Percentiles rank a stretch among this genome's conserved stretches.
Evolutionary conservation across 129 eudicot genomes (phyloP).

Genomic region (Scalesia atractyloides): DNA sequence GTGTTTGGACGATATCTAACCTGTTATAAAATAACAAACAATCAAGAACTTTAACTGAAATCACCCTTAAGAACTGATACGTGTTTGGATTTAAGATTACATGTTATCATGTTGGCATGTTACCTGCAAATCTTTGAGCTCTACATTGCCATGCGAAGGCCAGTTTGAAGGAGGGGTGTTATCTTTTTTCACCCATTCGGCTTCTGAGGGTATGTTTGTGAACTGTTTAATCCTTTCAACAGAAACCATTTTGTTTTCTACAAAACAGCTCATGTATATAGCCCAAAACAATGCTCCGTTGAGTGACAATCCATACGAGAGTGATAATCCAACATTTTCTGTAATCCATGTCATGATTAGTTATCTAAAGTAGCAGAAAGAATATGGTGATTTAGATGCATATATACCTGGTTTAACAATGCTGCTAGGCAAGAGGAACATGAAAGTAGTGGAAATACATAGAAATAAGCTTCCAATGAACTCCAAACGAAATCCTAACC

Average conservation of each 20-base stretch:
- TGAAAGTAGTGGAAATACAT: constrained; percentile 65
- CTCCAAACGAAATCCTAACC: constrained; percentile 87
- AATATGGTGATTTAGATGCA: background rate
- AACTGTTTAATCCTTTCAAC: constrained; percentile 88
- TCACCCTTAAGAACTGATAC: background rate
- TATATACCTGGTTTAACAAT: constrained; percentile 76
- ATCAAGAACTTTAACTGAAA: background rate
- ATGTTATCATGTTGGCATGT: background rate
- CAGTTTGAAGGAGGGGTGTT: constrained; percentile 61
- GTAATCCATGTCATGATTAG: constrained; percentile 25
- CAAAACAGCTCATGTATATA: constrained; percentile 59
- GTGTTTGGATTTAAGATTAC: background rate
- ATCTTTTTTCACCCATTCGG: constrained; percentile 64
- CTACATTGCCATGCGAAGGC: constrained; percentile 74
- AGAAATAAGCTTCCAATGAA: constrained; percentile 75
- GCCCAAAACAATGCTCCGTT: constrained; percentile 52
- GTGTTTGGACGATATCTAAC: constrained; percentile 76
- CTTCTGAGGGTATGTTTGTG: constrained; percentile 71
- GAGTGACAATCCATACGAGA: constrained; percentile 81
- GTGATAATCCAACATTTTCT: constrained; percentile 81
- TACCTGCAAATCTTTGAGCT: constrained; percentile 73
- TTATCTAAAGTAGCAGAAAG: background rate
- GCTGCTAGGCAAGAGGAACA: constrained; percentile 81
- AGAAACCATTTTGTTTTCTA: constrained; percentile 82
- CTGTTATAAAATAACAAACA: constrained; percentile 37